Evolutionary conservation across 306 rosid genomes (phyloP), one percentile per base, ranked within the genome.

Genomic region (Prosopis cineraria): DNA sequence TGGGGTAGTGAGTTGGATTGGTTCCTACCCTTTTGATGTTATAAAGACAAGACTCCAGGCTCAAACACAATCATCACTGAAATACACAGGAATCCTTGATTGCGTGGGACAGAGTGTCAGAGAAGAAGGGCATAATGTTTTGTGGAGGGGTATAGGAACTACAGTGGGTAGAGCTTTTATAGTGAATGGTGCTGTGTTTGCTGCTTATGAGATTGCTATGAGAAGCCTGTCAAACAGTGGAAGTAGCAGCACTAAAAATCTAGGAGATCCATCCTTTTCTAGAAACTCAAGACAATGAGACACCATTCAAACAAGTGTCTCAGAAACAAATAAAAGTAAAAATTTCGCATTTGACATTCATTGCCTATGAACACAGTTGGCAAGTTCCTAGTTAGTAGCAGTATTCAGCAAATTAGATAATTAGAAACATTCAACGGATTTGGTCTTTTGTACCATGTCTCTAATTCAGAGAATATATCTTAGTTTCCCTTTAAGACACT

Each of bases 1-100:
- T 0, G 97, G 98, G 53, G 94, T 92, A 3, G 88, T 91, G 3
- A 92, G 97, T 72, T 95, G 97, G 97, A 41, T 87, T 20, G 88
- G 80, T 19, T 87, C 90, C 59, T 90, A 92, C 72, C 98, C 93
- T 20, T 75, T 90, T 1, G 98, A 95, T 52, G 97, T 94, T 40
- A 55, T 92, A 12, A 94, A 94, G 82, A 94, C 98, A 45, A 84
- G 96, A 19, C 71, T 94, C 20, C 97, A 94, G 66, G 39, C 39
- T 36, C 39, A 36, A 36, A 36, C 39, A 36, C 39, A 36, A 36
- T 36, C 39, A 11, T 10, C 47, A 43, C 14, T 11, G 3, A 43
- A 2, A 43, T 43, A 43, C 20, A 63, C 4, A 39, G 50, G 63
- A 16, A 88, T 87, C 25, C 63, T 79, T 7, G 94, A 94, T 79